phyloP scores from a whole-genome alignment of 345 rosid species.

The Pistacia integerrima region DNA sequence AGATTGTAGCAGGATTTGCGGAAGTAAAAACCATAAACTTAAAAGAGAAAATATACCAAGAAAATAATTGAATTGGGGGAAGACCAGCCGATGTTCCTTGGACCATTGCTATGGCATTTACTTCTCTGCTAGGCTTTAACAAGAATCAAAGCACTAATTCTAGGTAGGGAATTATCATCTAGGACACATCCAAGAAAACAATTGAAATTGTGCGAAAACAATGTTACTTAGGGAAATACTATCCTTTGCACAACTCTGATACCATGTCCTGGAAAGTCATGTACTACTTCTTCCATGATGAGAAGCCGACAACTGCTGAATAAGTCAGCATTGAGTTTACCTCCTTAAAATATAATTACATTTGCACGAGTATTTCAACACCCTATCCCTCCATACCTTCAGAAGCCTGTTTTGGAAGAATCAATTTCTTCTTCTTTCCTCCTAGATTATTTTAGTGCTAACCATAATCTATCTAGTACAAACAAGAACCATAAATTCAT shows the following conservation, averaged over 20 bases:
- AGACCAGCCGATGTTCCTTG: constrained; percentile 9
- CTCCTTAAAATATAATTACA: not conserved
- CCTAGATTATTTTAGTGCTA: not conserved
- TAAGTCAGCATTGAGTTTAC: not conserved
- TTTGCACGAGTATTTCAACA: not conserved
- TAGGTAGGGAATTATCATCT: not conserved
- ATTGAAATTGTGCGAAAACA: not conserved
- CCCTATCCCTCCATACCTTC: not conserved
- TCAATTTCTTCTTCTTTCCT: not conserved
- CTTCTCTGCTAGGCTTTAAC: not conserved
- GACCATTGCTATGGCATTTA: not conserved
- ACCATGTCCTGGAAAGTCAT: not conserved
- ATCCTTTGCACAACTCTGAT: not conserved
- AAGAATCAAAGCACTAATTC: not conserved
- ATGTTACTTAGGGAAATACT: not conserved
- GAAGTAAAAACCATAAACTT: not conserved
- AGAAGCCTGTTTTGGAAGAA: not conserved
- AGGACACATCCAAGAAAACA: not conserved
- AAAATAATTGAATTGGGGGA: constrained; percentile 1
- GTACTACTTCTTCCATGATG: not conserved
- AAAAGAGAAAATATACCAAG: not conserved
- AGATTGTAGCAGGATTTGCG: not conserved
- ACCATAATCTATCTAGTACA: not conserved
- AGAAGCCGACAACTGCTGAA: not conserved
- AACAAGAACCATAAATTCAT: constrained; percentile 3